These are phyloP conservation scores for Trichoderma gracile DNA, from an alignment of 2,329 filamentous ascomycete species.

Conservation along the genomic window DNA sequence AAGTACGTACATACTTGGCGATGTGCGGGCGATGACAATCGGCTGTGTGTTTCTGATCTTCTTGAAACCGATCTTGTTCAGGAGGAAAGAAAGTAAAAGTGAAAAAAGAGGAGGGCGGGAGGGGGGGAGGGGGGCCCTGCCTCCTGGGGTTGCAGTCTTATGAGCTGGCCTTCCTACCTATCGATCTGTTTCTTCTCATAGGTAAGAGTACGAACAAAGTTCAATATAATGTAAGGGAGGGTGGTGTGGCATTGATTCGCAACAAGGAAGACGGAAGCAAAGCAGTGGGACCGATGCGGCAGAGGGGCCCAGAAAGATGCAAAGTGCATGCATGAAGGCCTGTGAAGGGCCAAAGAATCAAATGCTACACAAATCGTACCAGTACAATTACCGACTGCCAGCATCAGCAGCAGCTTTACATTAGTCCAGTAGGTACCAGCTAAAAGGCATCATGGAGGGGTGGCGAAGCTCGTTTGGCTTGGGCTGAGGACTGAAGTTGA, in stretches of 20 bases:
- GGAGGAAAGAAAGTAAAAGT: too few relatives aligned
- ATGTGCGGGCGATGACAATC: slow-evolving; percentile 5
- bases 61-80: too few relatives aligned
- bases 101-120: neutral
- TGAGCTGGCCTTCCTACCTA: neutral
- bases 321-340: slow-evolving; percentile 20
- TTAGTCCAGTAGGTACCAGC: too few relatives aligned
- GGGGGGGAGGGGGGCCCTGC: too few relatives aligned
- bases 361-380: neutral
- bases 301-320: neutral
- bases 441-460: slow-evolving; percentile 9
- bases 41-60: neutral
- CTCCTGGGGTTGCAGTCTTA: too few relatives aligned
- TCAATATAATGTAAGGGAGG: neutral
- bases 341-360: neutral
- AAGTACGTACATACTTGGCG: neutral
- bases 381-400: too few relatives aligned
- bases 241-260: slow-evolving; percentile 6
- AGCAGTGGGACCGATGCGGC: slow-evolving; percentile 8
- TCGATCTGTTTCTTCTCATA: neutral
- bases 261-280: neutral
- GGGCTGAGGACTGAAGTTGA: too few relatives aligned
- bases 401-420: too few relatives aligned
- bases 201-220: neutral
- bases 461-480: slow-evolving; percentile 5